Percentiles rank a stretch among this genome's conserved stretches.
These are phyloP conservation scores for Verbascum thapsus DNA, from an alignment of 257 asterid species.

Conservation along the genomic window DNA sequence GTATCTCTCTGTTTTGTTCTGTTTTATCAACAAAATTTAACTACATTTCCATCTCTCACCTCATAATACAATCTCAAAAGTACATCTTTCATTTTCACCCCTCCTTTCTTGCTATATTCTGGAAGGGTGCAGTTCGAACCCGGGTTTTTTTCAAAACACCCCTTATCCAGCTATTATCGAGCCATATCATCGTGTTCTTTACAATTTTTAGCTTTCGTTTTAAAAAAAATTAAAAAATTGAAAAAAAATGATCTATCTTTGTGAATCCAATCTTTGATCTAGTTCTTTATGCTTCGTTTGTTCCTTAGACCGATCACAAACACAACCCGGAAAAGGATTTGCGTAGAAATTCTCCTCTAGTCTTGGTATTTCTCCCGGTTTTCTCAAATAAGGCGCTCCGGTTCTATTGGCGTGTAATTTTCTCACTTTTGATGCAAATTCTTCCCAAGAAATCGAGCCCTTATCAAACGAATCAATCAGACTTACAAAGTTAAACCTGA, in stretches of 20 bases:
- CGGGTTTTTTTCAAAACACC: constrained; percentile 11
- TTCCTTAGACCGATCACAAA: constrained; percentile 49
- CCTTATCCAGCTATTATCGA: constrained; percentile 21
- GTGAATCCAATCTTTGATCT: constrained; percentile 44
- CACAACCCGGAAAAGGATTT: constrained; percentile 89
- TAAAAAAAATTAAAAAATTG: too few species aligned
- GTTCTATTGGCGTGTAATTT: constrained; percentile 52
- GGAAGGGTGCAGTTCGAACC: constrained; percentile 27
- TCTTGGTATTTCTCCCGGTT: constrained; percentile 64
- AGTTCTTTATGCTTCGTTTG: constrained; percentile 27
- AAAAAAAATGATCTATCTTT: constrained; percentile 41
- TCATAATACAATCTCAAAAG: too few species aligned
- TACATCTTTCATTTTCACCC: neutral
- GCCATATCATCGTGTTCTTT: constrained; percentile 24
- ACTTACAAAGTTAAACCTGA: constrained; percentile 69
- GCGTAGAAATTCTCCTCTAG: constrained; percentile 94
- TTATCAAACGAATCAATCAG: constrained; percentile 59
- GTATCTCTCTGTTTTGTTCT: constrained; percentile 26
- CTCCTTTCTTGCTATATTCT: constrained; percentile 16
- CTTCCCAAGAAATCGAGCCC: constrained; percentile 62
- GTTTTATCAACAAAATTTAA: constrained; percentile 24
- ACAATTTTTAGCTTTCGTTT: constrained; percentile 25
- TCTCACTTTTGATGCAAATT: constrained; percentile 62
- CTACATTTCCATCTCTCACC: constrained; percentile 34
- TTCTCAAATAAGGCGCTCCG: constrained; percentile 71